Conservation (phyloP, 805 yeast species). For the Nakazawaea ernobii region DNA sequence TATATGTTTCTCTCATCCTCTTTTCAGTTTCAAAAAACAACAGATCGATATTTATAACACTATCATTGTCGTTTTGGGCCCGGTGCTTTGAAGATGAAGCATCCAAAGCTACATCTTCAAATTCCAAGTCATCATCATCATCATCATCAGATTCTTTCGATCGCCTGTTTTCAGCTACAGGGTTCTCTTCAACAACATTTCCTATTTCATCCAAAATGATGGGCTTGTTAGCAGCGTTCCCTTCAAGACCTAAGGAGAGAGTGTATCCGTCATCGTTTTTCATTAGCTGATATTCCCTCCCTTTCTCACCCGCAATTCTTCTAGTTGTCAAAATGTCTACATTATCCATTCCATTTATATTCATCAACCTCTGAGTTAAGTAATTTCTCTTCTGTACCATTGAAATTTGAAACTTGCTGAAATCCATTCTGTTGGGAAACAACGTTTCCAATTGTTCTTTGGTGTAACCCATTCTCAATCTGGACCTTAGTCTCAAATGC, state of each 20-base stretch:
- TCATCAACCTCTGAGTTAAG: slow-evolving; percentile 82
- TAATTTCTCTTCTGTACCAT: slow-evolving; percentile 90
- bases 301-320: slow-evolving; percentile 80
- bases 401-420: slow-evolving; percentile 86
- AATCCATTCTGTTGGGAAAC: slow-evolving; percentile 84
- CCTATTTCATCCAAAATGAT: slow-evolving; percentile 37
- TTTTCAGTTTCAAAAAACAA: slow-evolving; percentile 15
- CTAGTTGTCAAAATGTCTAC: slow-evolving; percentile 34
- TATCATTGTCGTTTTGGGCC: slow-evolving; percentile 12
- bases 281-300: slow-evolving; percentile 66
- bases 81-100: slow-evolving; percentile 13
- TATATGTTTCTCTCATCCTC: slow-evolving; percentile 5
- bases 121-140: slow-evolving; percentile 45
- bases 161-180: neutral
- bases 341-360: slow-evolving; percentile 72
- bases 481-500: slow-evolving; percentile 72
- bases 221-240: slow-evolving; percentile 37
- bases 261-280: slow-evolving; percentile 84
- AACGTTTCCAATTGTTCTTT: slow-evolving; percentile 79
- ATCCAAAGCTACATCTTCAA: slow-evolving; percentile 65
- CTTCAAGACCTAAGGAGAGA: slow-evolving; percentile 48
- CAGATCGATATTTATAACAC: slow-evolving; percentile 20
- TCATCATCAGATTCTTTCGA: slow-evolving; percentile 7
- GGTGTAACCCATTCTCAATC: slow-evolving; percentile 92
- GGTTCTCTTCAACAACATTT: slow-evolving; percentile 7